Percentiles rank a stretch among this genome's conserved stretches.
Evolutionary conservation across 2,329 filamentous ascomycete species (phyloP).

Genomic region (Fusarium sp.): DNA sequence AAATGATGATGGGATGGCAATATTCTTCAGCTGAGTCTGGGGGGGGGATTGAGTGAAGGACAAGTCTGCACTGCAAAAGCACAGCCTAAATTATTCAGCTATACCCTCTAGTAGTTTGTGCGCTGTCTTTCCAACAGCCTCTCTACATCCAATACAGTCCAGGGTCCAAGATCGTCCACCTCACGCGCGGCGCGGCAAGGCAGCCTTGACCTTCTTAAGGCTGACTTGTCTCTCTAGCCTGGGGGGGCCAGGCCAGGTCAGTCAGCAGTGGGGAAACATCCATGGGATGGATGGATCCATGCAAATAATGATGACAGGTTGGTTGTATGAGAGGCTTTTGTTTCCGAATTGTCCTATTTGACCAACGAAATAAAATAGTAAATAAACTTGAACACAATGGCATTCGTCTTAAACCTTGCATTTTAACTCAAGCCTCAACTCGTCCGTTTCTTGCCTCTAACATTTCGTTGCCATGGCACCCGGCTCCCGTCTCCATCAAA

Average conservation of each 20-base stretch:
- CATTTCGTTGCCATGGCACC: conserved; percentile 28
- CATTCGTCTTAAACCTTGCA: background rate
- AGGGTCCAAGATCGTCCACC: conserved; percentile 25
- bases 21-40: background rate
- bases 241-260: background rate
- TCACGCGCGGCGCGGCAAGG: conserved; percentile 26
- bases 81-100: background rate
- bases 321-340: background rate
- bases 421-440: background rate
- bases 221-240: conserved; percentile 20
- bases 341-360: background rate
- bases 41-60: conserved; percentile 15
- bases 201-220: conserved; percentile 24
- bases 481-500: conserved; percentile 7
- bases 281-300: background rate
- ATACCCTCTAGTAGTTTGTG: background rate
- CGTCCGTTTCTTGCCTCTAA: background rate
- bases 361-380: background rate
- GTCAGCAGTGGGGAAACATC: background rate
- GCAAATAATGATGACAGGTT: background rate
- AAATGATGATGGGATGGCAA: conserved; percentile 3
- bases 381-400: background rate
- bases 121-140: background rate
- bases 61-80: background rate
- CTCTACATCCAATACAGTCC: background rate